A percentile compares a stretch with the other conserved stretches of the same genome.
Evolutionary conservation across 257 asterid species (phyloP).

Genomic region (Nicotiana tabacum): DNA sequence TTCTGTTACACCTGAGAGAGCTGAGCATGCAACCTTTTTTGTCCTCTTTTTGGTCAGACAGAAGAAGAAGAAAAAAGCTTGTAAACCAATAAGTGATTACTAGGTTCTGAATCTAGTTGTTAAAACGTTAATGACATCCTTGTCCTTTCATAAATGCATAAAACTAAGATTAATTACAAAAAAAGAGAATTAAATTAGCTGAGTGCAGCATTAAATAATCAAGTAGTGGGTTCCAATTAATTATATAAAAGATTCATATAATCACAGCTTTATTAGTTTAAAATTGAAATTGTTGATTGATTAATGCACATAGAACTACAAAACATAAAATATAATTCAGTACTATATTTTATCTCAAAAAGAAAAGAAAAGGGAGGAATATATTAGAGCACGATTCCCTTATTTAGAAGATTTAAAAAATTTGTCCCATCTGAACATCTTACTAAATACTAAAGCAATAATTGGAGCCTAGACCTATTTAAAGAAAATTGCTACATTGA

Average conservation of each 20-base stretch:
- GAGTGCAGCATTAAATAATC: too few relatives aligned
- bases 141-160: too few relatives aligned
- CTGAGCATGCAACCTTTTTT: slow-evolving; percentile 1
- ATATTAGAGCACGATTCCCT: not conserved
- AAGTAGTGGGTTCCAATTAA: too few relatives aligned
- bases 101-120: not conserved
- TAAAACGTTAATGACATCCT: too few relatives aligned
- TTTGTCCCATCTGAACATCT: not conserved
- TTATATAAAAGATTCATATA: not conserved
- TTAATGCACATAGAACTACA: not conserved
- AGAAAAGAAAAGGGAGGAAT: not conserved
- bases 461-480: not conserved
- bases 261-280: not conserved
- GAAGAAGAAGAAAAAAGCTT: not conserved
- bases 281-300: not conserved
- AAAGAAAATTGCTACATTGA: not conserved
- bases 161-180: too few relatives aligned
- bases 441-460: not conserved
- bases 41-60: slow-evolving; percentile 10
- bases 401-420: not conserved
- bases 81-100: not conserved
- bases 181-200: too few relatives aligned
- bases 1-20: slow-evolving; percentile 2
- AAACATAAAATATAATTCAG: not conserved
- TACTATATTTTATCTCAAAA: too few relatives aligned